Evolutionary conservation across 2,329 filamentous ascomycete genomes (phyloP), one percentile per base, ranked within the genome.

Genomic region (Myriosclerotinia scirpicola): DNA sequence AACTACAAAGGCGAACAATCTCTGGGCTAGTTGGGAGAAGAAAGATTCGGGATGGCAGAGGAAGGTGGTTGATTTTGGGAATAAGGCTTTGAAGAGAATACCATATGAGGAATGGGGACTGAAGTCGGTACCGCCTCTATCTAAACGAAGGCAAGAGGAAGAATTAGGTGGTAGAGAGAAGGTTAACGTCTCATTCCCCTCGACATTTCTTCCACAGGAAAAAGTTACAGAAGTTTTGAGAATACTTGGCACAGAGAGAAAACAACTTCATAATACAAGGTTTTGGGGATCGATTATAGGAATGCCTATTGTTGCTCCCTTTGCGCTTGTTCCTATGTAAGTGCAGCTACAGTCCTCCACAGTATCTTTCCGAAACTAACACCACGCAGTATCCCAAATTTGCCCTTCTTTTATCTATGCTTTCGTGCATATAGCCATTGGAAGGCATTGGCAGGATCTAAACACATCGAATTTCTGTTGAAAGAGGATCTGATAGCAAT

Each of bases 21-120:
- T 90, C 54, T 98, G 94, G 94, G 85, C 90, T 5, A 81, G 82
- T 67, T 98, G 94, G 93, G 95, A 98, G 79, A 87, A 90, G 77
- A 90, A 89, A 71, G 88, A 93, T 22, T 83, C 83, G 54, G 91
- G 91, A 64, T 98, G 95, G 95, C 92, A 97, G 82, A 92, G 90
- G 76, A 87, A 87, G 73, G 84, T 97, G 26, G 94, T 95, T 63
- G 83, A 85, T 67, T 96, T 94, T 78, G 95, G 95, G 66, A 97
- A 99, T 79, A 82, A 87, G 59, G 87, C 92, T 20, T 86, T 99
- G 69, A 88, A 91, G 73, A 87, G 92, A 69, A 96, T 99, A 74
- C 91, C 95, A 3, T 97, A 91, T 77, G 91, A 98, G 79, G 95
- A 99, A 88, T 99, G 95, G 95, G 93, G 92, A 0, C 83, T 99